These are phyloP conservation scores for Vitis hybrid DNA, from an alignment of 177 flowering plant species.

Conservation along the genomic window DNA sequence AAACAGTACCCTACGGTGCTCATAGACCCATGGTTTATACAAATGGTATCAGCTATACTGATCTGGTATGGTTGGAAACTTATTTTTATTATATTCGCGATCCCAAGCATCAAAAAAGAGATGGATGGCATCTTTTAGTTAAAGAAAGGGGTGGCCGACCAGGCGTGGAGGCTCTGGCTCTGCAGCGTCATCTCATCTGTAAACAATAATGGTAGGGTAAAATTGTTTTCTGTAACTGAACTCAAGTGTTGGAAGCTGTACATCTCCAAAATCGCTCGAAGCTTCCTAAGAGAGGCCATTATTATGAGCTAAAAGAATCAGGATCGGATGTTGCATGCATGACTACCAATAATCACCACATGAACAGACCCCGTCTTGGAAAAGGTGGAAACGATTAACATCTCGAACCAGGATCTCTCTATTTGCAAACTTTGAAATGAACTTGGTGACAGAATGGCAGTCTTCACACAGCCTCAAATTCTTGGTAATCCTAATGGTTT, in stretches of 20 bases:
- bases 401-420: conserved; percentile 81
- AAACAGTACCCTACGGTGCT: too few species aligned
- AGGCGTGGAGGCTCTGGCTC: too few species aligned
- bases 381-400: conserved; percentile 72
- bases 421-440: conserved; percentile 60
- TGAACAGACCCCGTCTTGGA: conserved; percentile 75
- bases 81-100: too few species aligned
- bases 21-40: too few species aligned
- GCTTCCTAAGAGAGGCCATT: not conserved
- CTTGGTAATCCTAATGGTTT: conserved; percentile 69
- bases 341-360: conserved; percentile 76
- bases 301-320: not conserved
- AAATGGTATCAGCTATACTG: too few species aligned
- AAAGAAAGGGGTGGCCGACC: too few species aligned
- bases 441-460: conserved; percentile 72
- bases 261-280: not conserved
- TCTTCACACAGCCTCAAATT: conserved; percentile 84
- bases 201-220: too few species aligned
- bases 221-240: too few species aligned
- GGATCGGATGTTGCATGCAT: not conserved
- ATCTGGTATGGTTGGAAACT: too few species aligned
- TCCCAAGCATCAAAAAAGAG: too few species aligned
- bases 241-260: not conserved
- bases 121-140: too few species aligned
- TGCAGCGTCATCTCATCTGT: too few species aligned